These are phyloP conservation scores for Viola odorata DNA, from an alignment of 345 rosid species.

Conservation along the genomic window DNA sequence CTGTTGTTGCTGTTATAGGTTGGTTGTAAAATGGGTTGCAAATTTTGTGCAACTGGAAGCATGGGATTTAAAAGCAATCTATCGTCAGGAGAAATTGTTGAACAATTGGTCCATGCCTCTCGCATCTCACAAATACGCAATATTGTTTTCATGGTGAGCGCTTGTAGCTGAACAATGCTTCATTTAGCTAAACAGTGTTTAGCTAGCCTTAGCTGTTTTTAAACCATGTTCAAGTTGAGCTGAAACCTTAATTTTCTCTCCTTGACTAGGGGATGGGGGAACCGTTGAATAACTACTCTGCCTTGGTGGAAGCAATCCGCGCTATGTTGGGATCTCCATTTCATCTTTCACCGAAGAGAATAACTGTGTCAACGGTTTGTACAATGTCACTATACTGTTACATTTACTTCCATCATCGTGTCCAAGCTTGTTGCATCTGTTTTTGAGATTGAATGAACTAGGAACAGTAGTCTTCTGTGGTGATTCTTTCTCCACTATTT, in stretches of 20 bases:
- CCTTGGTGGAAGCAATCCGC: conserved; percentile 77
- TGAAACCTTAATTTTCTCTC: conserved; percentile 10
- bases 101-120: conserved; percentile 92
- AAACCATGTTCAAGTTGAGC: conserved; percentile 2
- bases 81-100: conserved; percentile 87
- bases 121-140: conserved; percentile 65
- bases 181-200: background rate
- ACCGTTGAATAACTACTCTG: conserved; percentile 83
- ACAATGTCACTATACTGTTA: background rate
- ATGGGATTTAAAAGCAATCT: conserved; percentile 92
- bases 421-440: no score
- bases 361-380: conserved; percentile 88
- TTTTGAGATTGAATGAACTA: no score
- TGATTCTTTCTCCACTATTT: no score
- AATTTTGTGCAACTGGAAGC: conserved; percentile 94
- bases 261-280: conserved; percentile 94
- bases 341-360: conserved; percentile 74
- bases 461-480: no score
- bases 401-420: background rate
- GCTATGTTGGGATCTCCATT: conserved; percentile 72
- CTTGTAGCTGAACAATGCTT: background rate
- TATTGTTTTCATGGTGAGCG: conserved; percentile 82
- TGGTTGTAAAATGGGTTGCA: conserved; percentile 99
- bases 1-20: conserved; percentile 39
- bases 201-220: background rate